Evolutionary conservation across 1,139 yeast genomes (phyloP), one percentile per base, ranked within the genome.

Genomic region (Sugiyamaella japonica): DNA sequence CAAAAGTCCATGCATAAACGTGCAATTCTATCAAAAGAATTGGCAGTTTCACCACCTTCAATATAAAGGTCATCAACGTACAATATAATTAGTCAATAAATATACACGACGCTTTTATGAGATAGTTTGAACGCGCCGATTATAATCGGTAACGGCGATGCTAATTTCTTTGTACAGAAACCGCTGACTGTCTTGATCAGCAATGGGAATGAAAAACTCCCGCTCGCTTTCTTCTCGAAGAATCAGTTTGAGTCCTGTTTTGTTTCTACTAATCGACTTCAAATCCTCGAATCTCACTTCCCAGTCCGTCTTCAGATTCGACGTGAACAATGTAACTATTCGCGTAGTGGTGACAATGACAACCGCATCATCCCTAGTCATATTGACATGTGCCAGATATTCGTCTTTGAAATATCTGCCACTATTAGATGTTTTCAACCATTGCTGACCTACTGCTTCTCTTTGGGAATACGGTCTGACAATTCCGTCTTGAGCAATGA

Each of bases 391-490:
- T 0, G 97, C 96, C 58, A 93, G 75, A 65, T 93, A 95, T 34
- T 76, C 75, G 64, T 93, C 97, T 55, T 77, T 76, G 61, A 82
- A 80, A 66, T 75, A 89, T 46, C 79, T 73, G 1, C 97, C 98
- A 48, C 95, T 95, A 66, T 87, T 87, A 29, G 89, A 81, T 8
- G 83, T 77, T 70, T 89, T 90, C 58, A 93, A 76, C 95, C 98
- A 89, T 64, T 79, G 88, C 68, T 93, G 97, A 3, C 99, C 99
- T 62, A 90, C 95, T 0, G 98, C 87, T 62, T 89, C 97, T 54
- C 95, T 76, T 60, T 82, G 83, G n/a, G 85, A 81, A 69, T 81
- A 95, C 1, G 95, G 86, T 38, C 85, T 76, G 15, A 91, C 80
- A 3, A 89, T 77, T 7, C 86, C 83, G 64, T 87, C 90, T 51